Evolutionary conservation across 2,329 filamentous ascomycete genomes (phyloP).

Genomic region (Clarireedia homoeocarpa): DNA sequence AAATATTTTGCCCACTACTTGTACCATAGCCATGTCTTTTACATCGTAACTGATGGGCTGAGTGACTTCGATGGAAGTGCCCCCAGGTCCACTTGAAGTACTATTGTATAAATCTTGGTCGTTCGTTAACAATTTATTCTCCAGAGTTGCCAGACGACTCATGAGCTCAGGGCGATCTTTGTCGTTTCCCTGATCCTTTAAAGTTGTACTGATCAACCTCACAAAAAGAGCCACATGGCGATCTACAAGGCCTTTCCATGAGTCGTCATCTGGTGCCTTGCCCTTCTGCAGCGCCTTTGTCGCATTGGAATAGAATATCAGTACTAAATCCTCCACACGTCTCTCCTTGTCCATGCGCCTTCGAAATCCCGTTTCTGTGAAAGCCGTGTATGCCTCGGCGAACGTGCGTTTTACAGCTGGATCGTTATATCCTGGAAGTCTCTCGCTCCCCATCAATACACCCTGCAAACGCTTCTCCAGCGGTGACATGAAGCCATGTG

Average conservation of each 20-base stretch:
- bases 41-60: constrained; percentile 84
- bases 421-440: constrained; percentile 82
- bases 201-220: constrained; percentile 69
- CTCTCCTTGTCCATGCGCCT: constrained; percentile 92
- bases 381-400: constrained; percentile 85
- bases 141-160: constrained; percentile 68
- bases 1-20: constrained; percentile 81
- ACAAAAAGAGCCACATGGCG: constrained; percentile 93
- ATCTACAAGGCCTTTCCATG: constrained; percentile 87
- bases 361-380: constrained; percentile 81
- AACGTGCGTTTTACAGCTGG: constrained; percentile 88
- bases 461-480: constrained; percentile 41
- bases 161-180: constrained; percentile 80
- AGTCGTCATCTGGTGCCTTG: constrained; percentile 70
- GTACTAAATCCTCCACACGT: constrained; percentile 81
- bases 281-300: constrained; percentile 83
- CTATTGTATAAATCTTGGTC: constrained; percentile 77
- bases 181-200: constrained; percentile 78
- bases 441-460: constrained; percentile 67
- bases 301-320: constrained; percentile 94
- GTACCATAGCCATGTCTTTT: constrained; percentile 93
- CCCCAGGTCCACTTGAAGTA: constrained; percentile 47
- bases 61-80: constrained; percentile 67
- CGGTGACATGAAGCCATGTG: constrained; percentile 62
- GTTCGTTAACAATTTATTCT: constrained; percentile 89